Evolutionary conservation across 805 yeast genomes (phyloP).

Genomic region (Priceomyces castillae): DNA sequence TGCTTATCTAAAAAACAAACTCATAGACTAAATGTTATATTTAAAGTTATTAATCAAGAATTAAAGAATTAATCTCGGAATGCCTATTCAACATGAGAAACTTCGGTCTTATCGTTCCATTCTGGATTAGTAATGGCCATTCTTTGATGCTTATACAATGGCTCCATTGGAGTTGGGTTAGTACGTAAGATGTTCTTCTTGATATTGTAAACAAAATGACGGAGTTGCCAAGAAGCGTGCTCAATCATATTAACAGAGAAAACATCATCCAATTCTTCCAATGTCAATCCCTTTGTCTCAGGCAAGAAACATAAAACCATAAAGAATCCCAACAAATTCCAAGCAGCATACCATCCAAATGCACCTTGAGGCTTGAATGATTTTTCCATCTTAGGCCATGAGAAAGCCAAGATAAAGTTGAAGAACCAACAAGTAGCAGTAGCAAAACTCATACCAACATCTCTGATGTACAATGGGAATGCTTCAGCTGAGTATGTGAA

Average conservation of each 20-base stretch:
- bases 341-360: slow-evolving; percentile 81
- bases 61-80: no score
- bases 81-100: slow-evolving; percentile 46
- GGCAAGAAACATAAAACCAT: slow-evolving; percentile 51
- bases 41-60: no score
- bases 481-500: slow-evolving; percentile 80
- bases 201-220: slow-evolving; percentile 38
- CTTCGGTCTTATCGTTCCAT: slow-evolving; percentile 61
- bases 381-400: slow-evolving; percentile 75
- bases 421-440: slow-evolving; percentile 68
- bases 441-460: slow-evolving; percentile 71
- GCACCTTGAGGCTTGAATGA: slow-evolving; percentile 76
- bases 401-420: slow-evolving; percentile 60
- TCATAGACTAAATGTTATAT: no score
- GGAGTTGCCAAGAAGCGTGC: slow-evolving; percentile 48
- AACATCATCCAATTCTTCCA: slow-evolving; percentile 75
- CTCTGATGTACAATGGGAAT: slow-evolving; percentile 70
- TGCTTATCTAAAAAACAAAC: no score
- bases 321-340: slow-evolving; percentile 66
- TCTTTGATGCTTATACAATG: slow-evolving; percentile 56
- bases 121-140: slow-evolving; percentile 58
- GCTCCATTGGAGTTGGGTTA: slow-evolving; percentile 48
- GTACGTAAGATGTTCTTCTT: slow-evolving; percentile 46
- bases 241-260: slow-evolving; percentile 57
- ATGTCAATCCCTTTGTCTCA: slow-evolving; percentile 51